phyloP scores from a whole-genome alignment of 306 rosid genomes.

The Alnus rubra region DNA sequence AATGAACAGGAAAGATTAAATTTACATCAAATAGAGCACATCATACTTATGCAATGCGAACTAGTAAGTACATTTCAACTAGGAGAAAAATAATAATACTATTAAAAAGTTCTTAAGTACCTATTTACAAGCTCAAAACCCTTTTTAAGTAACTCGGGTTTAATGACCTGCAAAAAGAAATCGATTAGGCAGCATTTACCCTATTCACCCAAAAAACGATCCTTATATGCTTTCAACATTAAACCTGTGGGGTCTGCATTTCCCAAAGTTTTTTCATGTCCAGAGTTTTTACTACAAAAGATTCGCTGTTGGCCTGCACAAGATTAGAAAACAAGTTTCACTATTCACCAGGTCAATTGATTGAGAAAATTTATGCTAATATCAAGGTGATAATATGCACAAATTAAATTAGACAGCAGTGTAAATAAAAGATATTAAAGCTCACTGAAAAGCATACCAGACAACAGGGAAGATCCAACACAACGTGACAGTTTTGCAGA shows the following conservation, averaged over 20 bases:
- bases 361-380: not conserved
- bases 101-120: constrained; percentile 32
- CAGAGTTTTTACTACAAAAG: constrained; percentile 79
- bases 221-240: constrained; percentile 9
- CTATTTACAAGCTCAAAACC: constrained; percentile 93
- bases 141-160: constrained; percentile 76
- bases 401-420: not conserved
- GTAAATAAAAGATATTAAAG: not conserved
- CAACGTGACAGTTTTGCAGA: not conserved
- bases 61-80: not conserved
- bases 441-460: not conserved
- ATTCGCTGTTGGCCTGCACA: constrained; percentile 75
- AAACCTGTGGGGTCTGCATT: constrained; percentile 99
- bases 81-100: not conserved
- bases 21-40: not conserved
- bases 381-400: constrained; percentile 6
- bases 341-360: constrained; percentile 17
- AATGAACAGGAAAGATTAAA: not conserved
- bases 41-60: not conserved
- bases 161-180: constrained; percentile 58
- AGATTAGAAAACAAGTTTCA: constrained; percentile 25
- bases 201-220: not conserved
- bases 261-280: constrained; percentile 91
- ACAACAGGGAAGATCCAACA: not conserved
- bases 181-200: constrained; percentile 20